Evolutionary conservation across 805 yeast genomes (phyloP).

Genomic region (Pichia sporocuriosa): DNA sequence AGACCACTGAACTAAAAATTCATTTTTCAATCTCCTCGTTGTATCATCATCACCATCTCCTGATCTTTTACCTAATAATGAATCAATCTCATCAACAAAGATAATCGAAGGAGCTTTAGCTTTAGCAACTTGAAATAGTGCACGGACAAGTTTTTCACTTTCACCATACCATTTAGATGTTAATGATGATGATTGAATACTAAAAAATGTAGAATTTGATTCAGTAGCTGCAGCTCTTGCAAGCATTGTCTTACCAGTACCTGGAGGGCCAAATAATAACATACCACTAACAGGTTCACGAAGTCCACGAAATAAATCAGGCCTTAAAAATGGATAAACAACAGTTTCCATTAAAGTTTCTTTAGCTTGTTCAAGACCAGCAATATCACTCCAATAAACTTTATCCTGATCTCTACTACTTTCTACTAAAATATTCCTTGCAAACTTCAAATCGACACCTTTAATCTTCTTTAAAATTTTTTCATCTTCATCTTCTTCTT

Average conservation of each 20-base stretch:
- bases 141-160: constrained; percentile 86
- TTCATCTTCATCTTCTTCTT: constrained; percentile 23
- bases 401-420: constrained; percentile 86
- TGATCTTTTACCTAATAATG: constrained; percentile 70
- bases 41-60: constrained; percentile 76
- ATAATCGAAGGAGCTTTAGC: constrained; percentile 88
- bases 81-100: constrained; percentile 94
- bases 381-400: constrained; percentile 92
- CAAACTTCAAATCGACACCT: constrained; percentile 77
- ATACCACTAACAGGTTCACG: constrained; percentile 96
- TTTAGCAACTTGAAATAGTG: constrained; percentile 77
- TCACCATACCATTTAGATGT: constrained; percentile 89
- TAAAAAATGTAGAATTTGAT: constrained; percentile 85
- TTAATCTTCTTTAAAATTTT: constrained; percentile 38
- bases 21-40: constrained; percentile 83
- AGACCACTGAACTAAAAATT: constrained; percentile 92
- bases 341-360: constrained; percentile 87
- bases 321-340: constrained; percentile 90
- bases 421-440: constrained; percentile 79
- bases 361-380: constrained; percentile 87
- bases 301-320: constrained; percentile 83
- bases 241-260: constrained; percentile 97
- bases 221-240: constrained; percentile 97
- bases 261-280: constrained; percentile 95
- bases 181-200: constrained; percentile 83